These are phyloP conservation scores for Typha latifolia DNA, from an alignment of 176 grass and related monocot species.

Conservation along the genomic window DNA sequence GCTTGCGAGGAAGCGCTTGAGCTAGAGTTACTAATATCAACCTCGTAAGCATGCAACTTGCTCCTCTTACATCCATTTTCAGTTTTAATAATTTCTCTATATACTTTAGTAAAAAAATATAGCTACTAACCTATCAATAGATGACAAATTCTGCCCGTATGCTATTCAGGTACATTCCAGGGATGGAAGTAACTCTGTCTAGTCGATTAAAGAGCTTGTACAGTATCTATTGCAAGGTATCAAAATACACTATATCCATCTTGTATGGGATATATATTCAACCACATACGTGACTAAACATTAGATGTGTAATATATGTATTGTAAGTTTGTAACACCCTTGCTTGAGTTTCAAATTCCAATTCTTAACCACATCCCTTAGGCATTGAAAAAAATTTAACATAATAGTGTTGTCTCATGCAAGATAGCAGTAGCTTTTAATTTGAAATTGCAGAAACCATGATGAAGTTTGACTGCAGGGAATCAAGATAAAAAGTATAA, in stretches of 20 bases:
- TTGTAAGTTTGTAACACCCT: too few species aligned
- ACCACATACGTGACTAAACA: too few species aligned
- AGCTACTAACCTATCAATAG: not conserved
- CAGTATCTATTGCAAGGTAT: slow-evolving; percentile 90
- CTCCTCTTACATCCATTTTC: not conserved
- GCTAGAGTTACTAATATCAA: slow-evolving; percentile 84
- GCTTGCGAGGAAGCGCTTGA: slow-evolving; percentile 96
- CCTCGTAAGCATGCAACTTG: slow-evolving; percentile 56
- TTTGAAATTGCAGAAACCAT: not conserved
- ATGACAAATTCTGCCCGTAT: slow-evolving; percentile 20
- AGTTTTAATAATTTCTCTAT: not conserved
- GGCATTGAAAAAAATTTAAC: too few species aligned
- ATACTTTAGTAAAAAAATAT: not conserved
- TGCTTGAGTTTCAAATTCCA: too few species aligned
- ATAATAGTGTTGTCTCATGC: too few species aligned
- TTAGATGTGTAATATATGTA: too few species aligned
- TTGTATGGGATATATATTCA: not conserved
- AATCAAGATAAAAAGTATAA: not conserved
- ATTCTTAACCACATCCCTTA: too few species aligned
- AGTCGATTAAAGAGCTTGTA: slow-evolving; percentile 96
- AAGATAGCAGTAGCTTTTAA: not conserved
- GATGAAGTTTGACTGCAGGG: not conserved
- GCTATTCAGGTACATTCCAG: slow-evolving; percentile 83
- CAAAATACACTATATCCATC: not conserved
- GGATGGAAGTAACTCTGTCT: slow-evolving; percentile 93